These are phyloP conservation scores for Aurifilum marmelostoma DNA, from an alignment of 2,329 filamentous ascomycete species.

Conservation along the genomic window DNA sequence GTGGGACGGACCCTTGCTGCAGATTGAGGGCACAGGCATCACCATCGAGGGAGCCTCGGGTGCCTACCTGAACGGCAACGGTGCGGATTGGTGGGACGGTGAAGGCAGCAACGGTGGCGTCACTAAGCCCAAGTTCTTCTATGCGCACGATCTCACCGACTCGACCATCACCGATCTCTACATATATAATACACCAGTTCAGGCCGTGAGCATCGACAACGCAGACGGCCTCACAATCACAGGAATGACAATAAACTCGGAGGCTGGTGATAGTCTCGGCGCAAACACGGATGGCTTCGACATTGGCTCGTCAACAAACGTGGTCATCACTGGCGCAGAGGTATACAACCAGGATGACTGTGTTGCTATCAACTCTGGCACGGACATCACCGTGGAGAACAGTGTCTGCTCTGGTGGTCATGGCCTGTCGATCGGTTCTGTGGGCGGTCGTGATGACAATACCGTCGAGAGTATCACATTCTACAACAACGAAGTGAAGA, in stretches of 20 bases:
- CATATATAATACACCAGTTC: slow-evolving; percentile 58
- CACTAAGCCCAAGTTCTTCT: slow-evolving; percentile 67
- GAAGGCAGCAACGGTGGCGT: slow-evolving; percentile 61
- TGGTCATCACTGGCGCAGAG: slow-evolving; percentile 54
- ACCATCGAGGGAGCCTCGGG: slow-evolving; percentile 56
- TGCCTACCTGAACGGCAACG: slow-evolving; percentile 58
- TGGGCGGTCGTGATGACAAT: slow-evolving; percentile 58
- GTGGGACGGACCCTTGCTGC: slow-evolving; percentile 67
- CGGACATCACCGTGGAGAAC: slow-evolving; percentile 42
- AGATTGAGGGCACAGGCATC: slow-evolving; percentile 59
- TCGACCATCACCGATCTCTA: slow-evolving; percentile 54
- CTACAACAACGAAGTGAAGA: slow-evolving; percentile 47
- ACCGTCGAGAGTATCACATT: slow-evolving; percentile 54
- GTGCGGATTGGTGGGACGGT: slow-evolving; percentile 62
- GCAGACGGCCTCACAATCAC: slow-evolving; percentile 49
- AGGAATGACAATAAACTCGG: slow-evolving; percentile 60
- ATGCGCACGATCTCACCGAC: slow-evolving; percentile 51
- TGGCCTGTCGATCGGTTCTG: slow-evolving; percentile 60
- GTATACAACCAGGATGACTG: slow-evolving; percentile 64
- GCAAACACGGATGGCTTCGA: slow-evolving; percentile 61
- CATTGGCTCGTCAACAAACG: slow-evolving; percentile 48
- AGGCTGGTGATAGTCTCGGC: slow-evolving; percentile 51
- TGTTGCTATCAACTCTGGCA: slow-evolving; percentile 61
- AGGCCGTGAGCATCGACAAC: slow-evolving; percentile 51
- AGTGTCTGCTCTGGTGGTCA: slow-evolving; percentile 53